Conservation (phyloP, 306 rosid genomes). For the Trifolium repens region DNA sequence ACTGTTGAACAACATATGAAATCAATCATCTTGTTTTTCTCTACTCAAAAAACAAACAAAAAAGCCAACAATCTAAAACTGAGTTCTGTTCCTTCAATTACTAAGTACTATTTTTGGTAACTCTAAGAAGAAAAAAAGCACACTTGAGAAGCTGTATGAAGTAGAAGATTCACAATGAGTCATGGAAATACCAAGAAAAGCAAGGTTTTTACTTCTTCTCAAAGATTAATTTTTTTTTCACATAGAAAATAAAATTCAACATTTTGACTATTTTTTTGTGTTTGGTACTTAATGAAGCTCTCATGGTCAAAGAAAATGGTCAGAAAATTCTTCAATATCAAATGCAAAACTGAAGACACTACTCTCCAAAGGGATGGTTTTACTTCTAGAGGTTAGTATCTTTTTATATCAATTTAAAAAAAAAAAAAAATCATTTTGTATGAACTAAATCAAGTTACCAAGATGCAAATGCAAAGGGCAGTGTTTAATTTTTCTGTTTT, state of each 20-base stretch:
- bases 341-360: conserved; percentile 79
- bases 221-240: background rate
- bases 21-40: conserved; percentile 41
- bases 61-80: background rate
- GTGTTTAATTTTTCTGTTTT: background rate
- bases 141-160: conserved; percentile 65
- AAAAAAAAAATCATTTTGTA: no score
- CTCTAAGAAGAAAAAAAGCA: conserved; percentile 36
- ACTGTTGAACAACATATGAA: conserved; percentile 31
- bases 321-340: conserved; percentile 94
- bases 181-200: conserved; percentile 79
- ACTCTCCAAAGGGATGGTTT: conserved; percentile 69
- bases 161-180: conserved; percentile 80
- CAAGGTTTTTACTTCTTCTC: conserved; percentile 66
- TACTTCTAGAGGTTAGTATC: conserved; percentile 65
- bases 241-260: conserved; percentile 38
- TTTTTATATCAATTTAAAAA: background rate
- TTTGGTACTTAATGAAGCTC: conserved; percentile 70
- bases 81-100: conserved; percentile 9
- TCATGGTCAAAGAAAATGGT: conserved; percentile 99
- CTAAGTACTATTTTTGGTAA: conserved; percentile 29
- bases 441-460: conserved; percentile 28
- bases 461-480: conserved; percentile 29
- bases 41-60: background rate
- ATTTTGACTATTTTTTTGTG: conserved; percentile 43